Base-by-base conservation (phyloP, 192 early-diverging fungal species). In the Coemansia pectinata region DNA sequence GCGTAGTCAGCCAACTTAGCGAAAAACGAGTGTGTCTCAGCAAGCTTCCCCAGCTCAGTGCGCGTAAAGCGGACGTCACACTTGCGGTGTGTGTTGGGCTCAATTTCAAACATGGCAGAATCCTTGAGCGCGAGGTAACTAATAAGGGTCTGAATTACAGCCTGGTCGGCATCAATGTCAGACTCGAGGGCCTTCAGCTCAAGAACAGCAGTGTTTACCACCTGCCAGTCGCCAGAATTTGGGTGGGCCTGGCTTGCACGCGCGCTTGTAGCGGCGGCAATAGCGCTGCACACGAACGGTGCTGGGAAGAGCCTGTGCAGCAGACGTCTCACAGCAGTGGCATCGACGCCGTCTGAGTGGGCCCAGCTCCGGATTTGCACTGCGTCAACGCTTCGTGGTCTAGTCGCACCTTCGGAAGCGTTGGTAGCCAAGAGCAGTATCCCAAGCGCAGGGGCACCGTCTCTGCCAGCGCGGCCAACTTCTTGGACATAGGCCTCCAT, bases 401-500 rank as follows among this genome's bases (percentile, higher is more conserved):
- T 14, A 15, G 23, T 5, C 33, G 62, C n/a, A 2, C 40, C 19
- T 14, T 14, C 38, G 1, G 4, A n/a, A 19, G 48, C 38, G 62
- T 3, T 65, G 12, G 75, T 78, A 17, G 77, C 84, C 64, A 90
- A 66, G n/a, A 90, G 84, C 76, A 90, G 62, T 19, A 83, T 60
- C 5, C 83, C 85, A 14, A 66, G 69, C 3, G 85, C 77, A 14
- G 74, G 78, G 1, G 65, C 63, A 1, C 88, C 88, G 57, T 91
- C 90, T 19, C 90, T 82, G 38, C 90, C 90, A 0, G 89, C 87
- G 15, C 90, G 86, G 0, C 90, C 90, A 48, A 80, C 85, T 77
- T 93, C 93, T 73, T 96, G 95, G 10, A 86, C 87, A 71, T 90
- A 92, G 38, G 88, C 89, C 77, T 93, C 91, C 21, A 92, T 69